Base-by-base conservation (phyloP, 148 eudicot genomes). In the Chenopodium formosanum region DNA sequence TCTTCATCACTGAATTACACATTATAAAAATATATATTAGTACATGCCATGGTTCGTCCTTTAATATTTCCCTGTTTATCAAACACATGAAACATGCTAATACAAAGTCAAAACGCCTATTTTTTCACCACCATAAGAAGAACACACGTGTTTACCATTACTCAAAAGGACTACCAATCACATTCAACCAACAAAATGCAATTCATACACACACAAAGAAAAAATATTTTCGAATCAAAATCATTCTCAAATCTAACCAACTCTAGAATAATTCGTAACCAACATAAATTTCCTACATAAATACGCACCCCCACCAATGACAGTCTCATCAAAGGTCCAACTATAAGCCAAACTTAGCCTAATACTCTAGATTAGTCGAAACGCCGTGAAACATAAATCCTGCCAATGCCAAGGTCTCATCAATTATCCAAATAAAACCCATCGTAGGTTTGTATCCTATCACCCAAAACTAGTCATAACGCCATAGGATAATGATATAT, bases 41-140 rank as follows among this genome's bases (percentile, higher is more conserved):
- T 17, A 40, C 52, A 71, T 4, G 1, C 27, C 31, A 73, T n/a
- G 0, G 3, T 3, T 7, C 4, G 11, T 6, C 32, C 32, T 0
- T 17, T 3, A 48, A 4, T 1, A 3, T n/a, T 40, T 8, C 5
- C 6, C 75, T n/a, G 53, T 50, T 48, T 23, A 72, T 20, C 75
- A n/a, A 44, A n/a, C 46, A 69, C 22, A 32, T 17, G 14, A 67
- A 17, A 29, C 7, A 23, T 25, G 4, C 19, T 58, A 44, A 72
- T 19, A 20, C 82, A 37, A 64, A 65, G 29, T 73, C 64, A 62
- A 62, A 29, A 19, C 13, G 50, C 73, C 73, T 47, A 47, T 48
- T 47, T 48, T 81, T 81, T 47, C 64, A 74, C 68, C 64, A 47
- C 17, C 37, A 75, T 75, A 81, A 75, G 74, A 75, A 73, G 3